Evolutionary conservation across 2,329 filamentous ascomycete species (phyloP).

Genomic region (Pestalotiopsis sp.): DNA sequence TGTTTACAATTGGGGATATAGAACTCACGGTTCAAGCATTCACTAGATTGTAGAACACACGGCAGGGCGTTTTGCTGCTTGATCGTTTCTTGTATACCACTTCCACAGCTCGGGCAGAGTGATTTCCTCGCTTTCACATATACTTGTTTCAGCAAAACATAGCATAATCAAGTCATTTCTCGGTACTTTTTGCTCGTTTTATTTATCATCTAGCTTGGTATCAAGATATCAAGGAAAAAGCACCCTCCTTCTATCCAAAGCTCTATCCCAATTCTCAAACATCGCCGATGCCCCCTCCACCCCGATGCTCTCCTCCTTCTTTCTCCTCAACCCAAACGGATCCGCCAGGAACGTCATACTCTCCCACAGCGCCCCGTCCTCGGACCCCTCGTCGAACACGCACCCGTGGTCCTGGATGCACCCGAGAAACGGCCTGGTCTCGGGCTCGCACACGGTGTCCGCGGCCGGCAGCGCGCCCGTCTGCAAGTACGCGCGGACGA

Average conservation of each 20-base stretch:
- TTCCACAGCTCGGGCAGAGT: neutral
- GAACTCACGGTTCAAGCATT: neutral
- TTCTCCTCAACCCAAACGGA: neutral
- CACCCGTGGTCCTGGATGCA: constrained; percentile 4
- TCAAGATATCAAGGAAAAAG: neutral
- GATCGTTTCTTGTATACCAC: neutral
- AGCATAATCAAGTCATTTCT: too few species aligned
- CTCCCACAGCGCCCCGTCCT: constrained; percentile 10
- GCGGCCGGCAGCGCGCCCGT: constrained; percentile 4
- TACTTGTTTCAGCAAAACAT: too few species aligned
- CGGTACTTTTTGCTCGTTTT: too few species aligned
- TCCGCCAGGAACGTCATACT: neutral
- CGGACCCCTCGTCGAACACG: neutral
- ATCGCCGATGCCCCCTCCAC: too few species aligned
- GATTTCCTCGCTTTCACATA: neutral
- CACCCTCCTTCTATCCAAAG: neutral
- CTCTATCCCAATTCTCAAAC: neutral
- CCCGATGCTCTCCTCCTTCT: neutral
- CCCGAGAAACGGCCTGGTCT: constrained; percentile 6
- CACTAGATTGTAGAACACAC: neutral
- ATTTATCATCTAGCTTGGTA: too few species aligned
- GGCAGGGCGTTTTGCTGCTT: neutral
- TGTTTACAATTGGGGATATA: neutral
- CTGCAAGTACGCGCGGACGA: constrained; percentile 11
- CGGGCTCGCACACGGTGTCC: constrained; percentile 9